A percentile compares a stretch with the other conserved stretches of the same genome.
phyloP scores from a whole-genome alignment of 2,329 filamentous ascomycete genomes.

The Hymenoscyphus scutula region DNA sequence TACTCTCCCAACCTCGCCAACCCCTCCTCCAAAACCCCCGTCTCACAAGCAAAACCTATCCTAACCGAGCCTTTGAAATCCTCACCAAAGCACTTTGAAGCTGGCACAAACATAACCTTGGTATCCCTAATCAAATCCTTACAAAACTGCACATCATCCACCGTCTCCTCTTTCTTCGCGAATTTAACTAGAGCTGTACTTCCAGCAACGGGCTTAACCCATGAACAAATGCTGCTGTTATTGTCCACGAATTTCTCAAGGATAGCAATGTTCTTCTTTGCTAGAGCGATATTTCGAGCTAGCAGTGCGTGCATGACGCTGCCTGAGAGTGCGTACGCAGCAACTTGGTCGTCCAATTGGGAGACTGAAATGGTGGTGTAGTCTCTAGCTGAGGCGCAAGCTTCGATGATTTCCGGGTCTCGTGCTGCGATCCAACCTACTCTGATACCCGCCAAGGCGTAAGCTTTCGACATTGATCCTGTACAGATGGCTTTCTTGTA shows the following conservation, averaged over 20 bases:
- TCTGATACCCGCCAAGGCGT: constrained; percentile 76
- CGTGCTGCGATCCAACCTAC: constrained; percentile 79
- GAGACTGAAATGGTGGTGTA: constrained; percentile 87
- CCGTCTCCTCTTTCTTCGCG: constrained; percentile 52
- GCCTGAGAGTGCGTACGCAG: constrained; percentile 68
- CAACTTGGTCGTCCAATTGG: constrained; percentile 77
- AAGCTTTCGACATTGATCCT: constrained; percentile 83
- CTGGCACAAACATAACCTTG: constrained; percentile 74
- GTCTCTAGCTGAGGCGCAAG: constrained; percentile 64
- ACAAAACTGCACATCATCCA: constrained; percentile 74
- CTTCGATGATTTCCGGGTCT: constrained; percentile 58
- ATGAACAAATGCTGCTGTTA: constrained; percentile 62
- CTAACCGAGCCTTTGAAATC: constrained; percentile 75
- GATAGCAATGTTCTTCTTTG: constrained; percentile 63
- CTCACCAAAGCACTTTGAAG: constrained; percentile 68
- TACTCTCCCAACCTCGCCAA: constrained; percentile 45
- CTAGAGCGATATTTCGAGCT: constrained; percentile 62
- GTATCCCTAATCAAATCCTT: constrained; percentile 63
- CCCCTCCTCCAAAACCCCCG: constrained; percentile 64
- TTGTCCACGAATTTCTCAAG: constrained; percentile 66
- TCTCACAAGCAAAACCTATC: constrained; percentile 73
- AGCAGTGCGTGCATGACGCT: constrained; percentile 63
- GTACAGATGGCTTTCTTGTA: constrained; percentile 72
- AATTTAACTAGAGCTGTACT: constrained; percentile 79
- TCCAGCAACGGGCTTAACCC: constrained; percentile 73